Evolutionary conservation across 2,329 filamentous ascomycete species (phyloP), one percentile per base, ranked within the genome.

Genomic region (Colletotrichum falcatum): DNA sequence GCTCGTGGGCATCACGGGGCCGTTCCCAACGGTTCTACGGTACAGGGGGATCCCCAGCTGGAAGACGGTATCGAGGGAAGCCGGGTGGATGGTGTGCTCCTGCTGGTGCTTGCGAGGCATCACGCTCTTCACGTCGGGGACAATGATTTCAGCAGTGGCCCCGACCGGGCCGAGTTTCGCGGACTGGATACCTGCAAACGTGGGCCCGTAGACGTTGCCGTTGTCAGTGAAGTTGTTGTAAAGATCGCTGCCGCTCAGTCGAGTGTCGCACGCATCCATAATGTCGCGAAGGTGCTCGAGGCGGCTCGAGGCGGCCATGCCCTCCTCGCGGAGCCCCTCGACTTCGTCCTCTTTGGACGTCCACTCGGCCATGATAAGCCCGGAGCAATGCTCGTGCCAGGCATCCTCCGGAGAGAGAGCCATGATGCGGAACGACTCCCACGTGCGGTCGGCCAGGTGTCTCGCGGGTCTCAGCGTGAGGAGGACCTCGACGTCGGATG

Each of bases 81-180:
- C 72, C 1, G 79, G 79, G 59, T 81, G 79, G 35, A 80, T 74
- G 23, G 75, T 74, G 28, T 79, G 73, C 0, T 74, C 71, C 16
- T 70, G 73, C 54, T 79, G 76, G 42, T 74, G 37, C 54, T 56
- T 56, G 42, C 76, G 74, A 3, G 78, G 78, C 78, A 79, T 79
- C 28, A 30, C 33, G 58, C 65, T 39, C 42, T 49, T 35, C 44
- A 72, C 65, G 30, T 74, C 72, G 1, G 71, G 72, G n/a, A 72
- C 59, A 8, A 8, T 18, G 5, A 64, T 53, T 9, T 37, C 37
- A 20, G 48, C 49, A n/a, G 30, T 26, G 20, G 18, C 51, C 18
- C 14, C 48, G 12, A 33, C 26, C 3, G 61, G 35, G 7, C 44
- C 61, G 28, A 55, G 54, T 20, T 44, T 18, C 9, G 26, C 30